Evolutionary conservation across 768 basidiomycete genomes (phyloP), one percentile per base, ranked within the genome.

Genomic region (Boletus patriciae): DNA sequence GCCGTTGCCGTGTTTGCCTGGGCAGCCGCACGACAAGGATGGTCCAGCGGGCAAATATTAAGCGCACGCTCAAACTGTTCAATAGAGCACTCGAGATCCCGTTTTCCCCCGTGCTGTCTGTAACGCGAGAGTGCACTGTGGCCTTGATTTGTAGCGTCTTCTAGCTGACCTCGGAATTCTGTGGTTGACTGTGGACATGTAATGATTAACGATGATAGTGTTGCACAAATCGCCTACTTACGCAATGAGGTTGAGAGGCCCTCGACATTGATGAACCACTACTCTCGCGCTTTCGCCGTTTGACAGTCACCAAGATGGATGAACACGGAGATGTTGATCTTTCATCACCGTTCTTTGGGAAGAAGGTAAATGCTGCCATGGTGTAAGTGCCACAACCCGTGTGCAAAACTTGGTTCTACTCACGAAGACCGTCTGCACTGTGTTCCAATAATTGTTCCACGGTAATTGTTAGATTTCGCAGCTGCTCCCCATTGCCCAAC

Each of bases 1-100:
- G 57, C 54, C 8, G 2, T 23, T 33, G 58, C 58, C 18, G 57
- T 1, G 18, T 59, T 59, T 29, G 58, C 47, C 3, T 42, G 45
- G 9, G 44, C 55, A 21, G 46, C 58, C 1, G 58, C 49, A 38
- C 45, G 55, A 47, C 58, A 46, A 6, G 45, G 55, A 15, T 59
- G 54, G 19, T 58, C 50, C 18, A 12, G 31, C 10, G 55, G 47
- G 23, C 58, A 59, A n/a, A 57, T 13, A 25, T 23, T 11, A 13
- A 59, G 45, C 13, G 46, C 58, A n/a, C 11, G 45, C 23, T 57
- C 27, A 34, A 59, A 57, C 0, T 38, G 38, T 37, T 43, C 21
- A 4, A 44, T 47, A 7, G 58, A 41, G 16, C 3, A 10, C 31
- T 57, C 45, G 12, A 57, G 49, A 16, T 59, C 44, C n/a, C 4